A percentile compares a stretch with the other conserved stretches of the same genome.
These are phyloP conservation scores for Phytophthora sojae DNA, from an alignment of 352 stramenopile genomes.

Conservation along the genomic window DNA sequence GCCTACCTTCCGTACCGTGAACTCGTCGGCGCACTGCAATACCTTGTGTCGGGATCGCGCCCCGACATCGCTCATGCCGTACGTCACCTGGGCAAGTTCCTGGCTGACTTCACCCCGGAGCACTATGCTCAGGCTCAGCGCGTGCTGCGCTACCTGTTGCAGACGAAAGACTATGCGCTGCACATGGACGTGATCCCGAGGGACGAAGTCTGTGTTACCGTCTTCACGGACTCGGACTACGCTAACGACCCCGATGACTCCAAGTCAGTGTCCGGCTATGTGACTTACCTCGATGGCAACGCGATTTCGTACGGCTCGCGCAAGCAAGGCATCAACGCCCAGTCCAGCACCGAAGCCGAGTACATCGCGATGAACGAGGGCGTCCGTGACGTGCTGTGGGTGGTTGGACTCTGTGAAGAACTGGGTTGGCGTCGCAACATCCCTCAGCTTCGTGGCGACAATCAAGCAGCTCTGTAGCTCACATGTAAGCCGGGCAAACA, in stretches of 20 bases:
- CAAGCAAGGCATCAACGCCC: constrained; percentile 38
- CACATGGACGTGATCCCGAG: constrained; percentile 8
- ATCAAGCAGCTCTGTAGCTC: constrained; percentile 9
- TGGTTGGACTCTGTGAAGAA: constrained; percentile 8
- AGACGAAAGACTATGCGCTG: constrained; percentile 15
- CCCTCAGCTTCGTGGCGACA: constrained; percentile 15
- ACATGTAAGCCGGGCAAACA: constrained; percentile 10
- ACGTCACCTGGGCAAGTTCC: constrained; percentile 8
- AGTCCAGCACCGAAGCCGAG: constrained; percentile 37
- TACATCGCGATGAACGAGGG: constrained; percentile 41
- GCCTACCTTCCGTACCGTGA: too few relatives aligned
- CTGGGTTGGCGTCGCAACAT: not conserved
- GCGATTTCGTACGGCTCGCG: constrained; percentile 32
- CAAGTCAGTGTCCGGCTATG: constrained; percentile 9
- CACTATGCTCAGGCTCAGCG: constrained; percentile 6
- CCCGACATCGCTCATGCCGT: constrained; percentile 19
- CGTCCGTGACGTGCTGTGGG: constrained; percentile 24
- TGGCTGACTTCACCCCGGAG: not conserved
- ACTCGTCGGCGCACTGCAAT: not conserved
- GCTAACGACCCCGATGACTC: not conserved
- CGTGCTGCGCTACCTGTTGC: constrained; percentile 6
- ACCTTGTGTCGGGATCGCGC: constrained; percentile 8
- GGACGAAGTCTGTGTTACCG: not conserved
- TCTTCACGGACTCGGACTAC: constrained; percentile 22
- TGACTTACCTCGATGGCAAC: constrained; percentile 29